Evolutionary conservation across 2,329 filamentous ascomycete genomes (phyloP).

Genomic region (Immersiporthe knoxdaviesiana): DNA sequence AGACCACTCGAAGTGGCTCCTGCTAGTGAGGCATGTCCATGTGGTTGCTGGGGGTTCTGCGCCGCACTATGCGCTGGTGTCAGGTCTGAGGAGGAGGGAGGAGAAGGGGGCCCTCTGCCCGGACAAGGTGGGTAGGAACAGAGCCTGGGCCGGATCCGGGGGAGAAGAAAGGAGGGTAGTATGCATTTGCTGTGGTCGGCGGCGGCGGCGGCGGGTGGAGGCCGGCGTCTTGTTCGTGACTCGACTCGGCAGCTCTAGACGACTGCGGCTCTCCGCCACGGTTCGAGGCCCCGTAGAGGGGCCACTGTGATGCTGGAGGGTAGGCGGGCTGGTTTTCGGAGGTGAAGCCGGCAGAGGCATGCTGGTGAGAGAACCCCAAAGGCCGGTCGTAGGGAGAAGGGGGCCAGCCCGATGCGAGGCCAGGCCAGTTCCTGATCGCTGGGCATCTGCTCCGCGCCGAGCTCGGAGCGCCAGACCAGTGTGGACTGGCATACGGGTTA

Average conservation of each 20-base stretch:
- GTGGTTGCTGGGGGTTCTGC: not conserved
- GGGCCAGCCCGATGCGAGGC: not conserved
- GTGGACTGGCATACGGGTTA: not conserved
- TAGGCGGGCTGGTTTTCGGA: not conserved
- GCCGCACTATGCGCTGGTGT: not conserved
- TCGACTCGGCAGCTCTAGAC: not conserved
- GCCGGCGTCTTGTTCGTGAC: not conserved
- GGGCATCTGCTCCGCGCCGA: constrained; percentile 3
- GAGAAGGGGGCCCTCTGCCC: not conserved
- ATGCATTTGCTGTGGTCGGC: not conserved
- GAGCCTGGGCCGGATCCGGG: not conserved
- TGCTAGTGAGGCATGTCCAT: not conserved
- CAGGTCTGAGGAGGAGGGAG: not conserved
- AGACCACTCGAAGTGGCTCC: not conserved
- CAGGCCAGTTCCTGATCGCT: not conserved
- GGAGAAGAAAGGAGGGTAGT: not conserved
- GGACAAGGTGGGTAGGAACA: not conserved
- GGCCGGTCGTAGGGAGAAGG: not conserved
- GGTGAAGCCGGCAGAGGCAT: not conserved
- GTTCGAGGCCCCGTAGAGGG: not conserved
- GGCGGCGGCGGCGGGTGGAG: not conserved
- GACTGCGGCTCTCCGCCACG: not conserved
- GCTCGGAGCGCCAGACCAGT: not conserved
- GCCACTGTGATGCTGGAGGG: not conserved
- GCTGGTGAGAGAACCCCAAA: not conserved